Evolutionary conservation across 305 asterid species (phyloP).

Genomic region (Fraxinus xanthoxyloides): DNA sequence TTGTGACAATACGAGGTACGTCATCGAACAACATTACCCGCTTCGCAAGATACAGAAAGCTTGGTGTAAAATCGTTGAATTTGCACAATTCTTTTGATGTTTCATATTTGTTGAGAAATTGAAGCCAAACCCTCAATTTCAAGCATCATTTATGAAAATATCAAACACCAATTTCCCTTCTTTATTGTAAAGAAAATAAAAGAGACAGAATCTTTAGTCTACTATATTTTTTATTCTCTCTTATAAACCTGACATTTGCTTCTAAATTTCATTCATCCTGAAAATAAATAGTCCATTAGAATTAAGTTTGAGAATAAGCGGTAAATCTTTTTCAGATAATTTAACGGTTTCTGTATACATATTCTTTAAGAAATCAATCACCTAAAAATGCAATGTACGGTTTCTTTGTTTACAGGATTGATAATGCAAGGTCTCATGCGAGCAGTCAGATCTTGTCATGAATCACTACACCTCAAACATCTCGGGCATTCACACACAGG

Average conservation of each 20-base stretch:
- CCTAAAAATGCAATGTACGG: not conserved
- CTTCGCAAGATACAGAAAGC: not conserved
- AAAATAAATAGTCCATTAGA: not conserved
- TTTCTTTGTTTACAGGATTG: not conserved
- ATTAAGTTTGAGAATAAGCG: not conserved
- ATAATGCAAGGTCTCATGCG: conserved; percentile 52
- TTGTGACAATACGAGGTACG: conserved; percentile 22
- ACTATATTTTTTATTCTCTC: not conserved
- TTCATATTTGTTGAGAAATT: not conserved
- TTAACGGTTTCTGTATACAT: not conserved
- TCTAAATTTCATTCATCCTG: not conserved
- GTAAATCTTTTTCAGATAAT: not conserved
- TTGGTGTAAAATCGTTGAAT: not conserved
- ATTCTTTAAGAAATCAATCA: not conserved
- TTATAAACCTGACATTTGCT: not conserved
- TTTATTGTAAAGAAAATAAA: no score
- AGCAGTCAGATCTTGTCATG: conserved; percentile 42
- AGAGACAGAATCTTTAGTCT: not conserved
- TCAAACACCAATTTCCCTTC: not conserved
- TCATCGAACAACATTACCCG: not conserved
- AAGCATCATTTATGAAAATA: not conserved
- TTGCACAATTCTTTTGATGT: not conserved
- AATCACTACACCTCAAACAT: conserved; percentile 24
- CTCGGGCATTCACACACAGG: conserved; percentile 16
- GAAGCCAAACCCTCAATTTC: not conserved